Evolutionary conservation across 129 eudicot genomes (phyloP).

Genomic region (Ambrosia trifida): DNA sequence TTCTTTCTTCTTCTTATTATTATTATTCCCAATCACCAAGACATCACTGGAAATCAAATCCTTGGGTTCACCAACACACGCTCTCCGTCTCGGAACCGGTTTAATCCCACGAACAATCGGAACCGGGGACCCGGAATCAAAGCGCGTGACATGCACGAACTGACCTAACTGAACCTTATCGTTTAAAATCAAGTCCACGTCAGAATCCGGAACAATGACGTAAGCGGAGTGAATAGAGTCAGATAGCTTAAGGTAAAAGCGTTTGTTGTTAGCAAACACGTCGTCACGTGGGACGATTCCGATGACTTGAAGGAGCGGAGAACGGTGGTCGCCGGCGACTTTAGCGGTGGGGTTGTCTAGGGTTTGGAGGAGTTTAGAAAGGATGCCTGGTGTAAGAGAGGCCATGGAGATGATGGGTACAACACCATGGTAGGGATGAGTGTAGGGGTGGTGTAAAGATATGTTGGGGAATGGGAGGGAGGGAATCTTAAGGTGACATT

Average conservation of each 20-base stretch:
- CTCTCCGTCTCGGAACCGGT: conserved; percentile 61
- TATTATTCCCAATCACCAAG: conserved; percentile 34
- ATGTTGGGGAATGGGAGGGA: conserved; percentile 4
- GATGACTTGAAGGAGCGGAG: conserved; percentile 75
- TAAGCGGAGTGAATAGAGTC: conserved; percentile 81
- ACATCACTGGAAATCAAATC: conserved; percentile 80
- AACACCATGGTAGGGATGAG: conserved; percentile 36
- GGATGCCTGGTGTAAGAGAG: conserved; percentile 67
- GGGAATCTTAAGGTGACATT: conserved; percentile 45
- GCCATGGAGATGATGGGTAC: conserved; percentile 42
- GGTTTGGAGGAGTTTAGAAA: conserved; percentile 64
- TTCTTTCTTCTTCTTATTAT: conserved; percentile 16
- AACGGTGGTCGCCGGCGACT: conserved; percentile 78
- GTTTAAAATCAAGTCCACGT: conserved; percentile 55
- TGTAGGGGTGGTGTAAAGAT: conserved; percentile 8
- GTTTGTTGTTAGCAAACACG: conserved; percentile 43
- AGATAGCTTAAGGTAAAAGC: conserved; percentile 60
- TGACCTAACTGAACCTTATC: conserved; percentile 83
- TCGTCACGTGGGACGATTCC: conserved; percentile 56
- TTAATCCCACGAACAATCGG: conserved; percentile 66
- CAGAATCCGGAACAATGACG: conserved; percentile 55
- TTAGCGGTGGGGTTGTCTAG: conserved; percentile 47
- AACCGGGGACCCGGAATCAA: conserved; percentile 68
- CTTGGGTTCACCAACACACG: conserved; percentile 73
- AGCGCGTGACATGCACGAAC: conserved; percentile 62